Base-by-base conservation (phyloP, 768 basidiomycete species). In the Psilocybe subaeruginosa region DNA sequence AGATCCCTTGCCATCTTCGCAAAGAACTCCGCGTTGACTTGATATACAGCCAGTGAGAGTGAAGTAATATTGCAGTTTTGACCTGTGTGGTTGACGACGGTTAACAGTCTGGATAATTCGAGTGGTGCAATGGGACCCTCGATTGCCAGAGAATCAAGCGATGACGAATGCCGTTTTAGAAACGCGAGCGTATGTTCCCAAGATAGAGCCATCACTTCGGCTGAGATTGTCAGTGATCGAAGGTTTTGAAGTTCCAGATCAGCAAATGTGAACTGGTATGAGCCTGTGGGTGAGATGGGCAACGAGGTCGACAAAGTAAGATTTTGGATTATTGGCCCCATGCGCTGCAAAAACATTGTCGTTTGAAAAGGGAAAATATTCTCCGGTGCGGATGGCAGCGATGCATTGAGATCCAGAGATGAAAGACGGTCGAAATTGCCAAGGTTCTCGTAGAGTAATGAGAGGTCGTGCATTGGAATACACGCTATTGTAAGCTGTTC, bases 1-100 rank as follows among this genome's bases (percentile, higher is more conserved):
- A 67, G 17, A 3, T 43, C 16, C 8, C 48, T 33, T 43, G 60
- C 50, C n/a, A 67, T 43, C 8, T 29, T 56, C 23, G 53, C 48
- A 14, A 56, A 9, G 3, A 60, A 37, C 8, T 30, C 41, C 19
- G 47, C 30, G 41, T 62, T 49, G 17, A 60, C 47, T 27, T 54
- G 56, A 46, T 56, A 53, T 11, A 60, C 57, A 6, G 55, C 51
- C 14, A 67, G 46, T 17, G 64, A 56, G 8, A 54, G 56, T 29
- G 6, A 43, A 8, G 47, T 16, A 19, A 63, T 29, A 8, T 4
- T 14, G 31, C 41, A 33, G 5, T n/a, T 30, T 23, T 23, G 19
- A 19, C 27, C 27, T 9, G 30, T 39, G 41, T 48, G 46, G 16
- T 52, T 43, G 8, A 63, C 17, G 8, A 47, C 17, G 16, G 9